A percentile compares a stretch with the other conserved stretches of the same genome.
Evolutionary conservation across 129 eudicot genomes (phyloP).

Genomic region (Pseudognaphalium luteoalbum): DNA sequence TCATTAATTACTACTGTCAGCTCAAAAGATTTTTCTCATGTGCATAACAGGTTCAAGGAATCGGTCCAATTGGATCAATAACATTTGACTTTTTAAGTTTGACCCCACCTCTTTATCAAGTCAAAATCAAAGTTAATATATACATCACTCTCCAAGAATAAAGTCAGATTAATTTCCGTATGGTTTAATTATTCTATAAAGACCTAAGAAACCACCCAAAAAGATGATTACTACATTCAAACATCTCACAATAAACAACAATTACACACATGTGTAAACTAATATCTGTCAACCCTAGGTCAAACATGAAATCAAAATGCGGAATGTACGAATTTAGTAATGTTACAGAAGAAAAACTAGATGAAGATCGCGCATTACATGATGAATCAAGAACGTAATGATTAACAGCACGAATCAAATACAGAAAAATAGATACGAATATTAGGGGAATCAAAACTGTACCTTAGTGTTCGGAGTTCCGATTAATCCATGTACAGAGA

Average conservation of each 20-base stretch:
- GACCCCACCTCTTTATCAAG: constrained; percentile 7
- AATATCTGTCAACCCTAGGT: neutral
- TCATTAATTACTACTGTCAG: neutral
- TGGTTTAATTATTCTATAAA: neutral
- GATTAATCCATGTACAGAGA: neutral
- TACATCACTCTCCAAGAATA: neutral
- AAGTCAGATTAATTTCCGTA: neutral
- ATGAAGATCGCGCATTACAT: neutral
- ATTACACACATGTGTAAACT: neutral
- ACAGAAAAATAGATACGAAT: neutral
- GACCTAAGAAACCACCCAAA: neutral
- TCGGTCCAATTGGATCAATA: neutral
- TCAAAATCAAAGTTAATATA: constrained; percentile 2
- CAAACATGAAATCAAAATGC: neutral
- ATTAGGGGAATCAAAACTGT: neutral
- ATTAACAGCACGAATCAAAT: neutral
- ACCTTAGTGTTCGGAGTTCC: neutral
- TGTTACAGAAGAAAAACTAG: neutral
- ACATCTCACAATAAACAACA: neutral
- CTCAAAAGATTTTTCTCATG: neutral
- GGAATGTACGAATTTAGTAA: neutral
- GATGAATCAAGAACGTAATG: neutral
- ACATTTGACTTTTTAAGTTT: neutral
- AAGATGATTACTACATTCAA: neutral
- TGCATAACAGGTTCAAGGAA: neutral